Evolutionary conservation across 805 yeast genomes (phyloP), one percentile per base, ranked within the genome.

Genomic region (Suhomyces prunicola): DNA sequence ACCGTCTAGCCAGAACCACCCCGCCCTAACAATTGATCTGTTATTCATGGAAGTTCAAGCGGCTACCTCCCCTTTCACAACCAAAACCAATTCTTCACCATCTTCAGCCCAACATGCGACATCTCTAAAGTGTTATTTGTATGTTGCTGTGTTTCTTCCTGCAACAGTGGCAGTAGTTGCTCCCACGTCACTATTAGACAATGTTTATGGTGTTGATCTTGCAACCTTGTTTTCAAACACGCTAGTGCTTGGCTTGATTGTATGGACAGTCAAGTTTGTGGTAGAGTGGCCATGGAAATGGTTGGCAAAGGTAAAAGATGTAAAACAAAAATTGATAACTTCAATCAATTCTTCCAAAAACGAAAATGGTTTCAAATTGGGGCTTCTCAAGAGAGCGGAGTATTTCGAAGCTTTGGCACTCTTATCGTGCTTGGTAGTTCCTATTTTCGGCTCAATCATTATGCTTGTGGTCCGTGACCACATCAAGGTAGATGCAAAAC

Each of bases 221-320:
- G 69, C 68, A 2, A 57, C 60, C 39, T 49, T 72, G 6, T 50
- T 71, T 15, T 68, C 73, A 23, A 76, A 73, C 54, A 50, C 64
- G 1, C 59, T 73, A 19, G 65, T 70, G 5, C 60, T 74, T 3
- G 23, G 68, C 6, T 40, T 71, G n/a, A 61, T 73, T 1, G 64
- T 73, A 24, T 70, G 73, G 70, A 58, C 65, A 1, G 60, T 74
- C 12, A 65, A 67, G 50, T 69, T 69, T 35, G 48, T 69, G 0
- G 59, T 69, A 13, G 77, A 73, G 46, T 74, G 78, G 78, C 78
- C 78, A 0, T 73, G 77, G 75, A 57, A 58, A n/a, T 74, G 78
- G 78, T 58, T 67, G 15, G 48, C 54, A 5, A 69, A 66, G 42
- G 60, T 74, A 10, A 56, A 56, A 31, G 55, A 51, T 1, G 49